A percentile compares a stretch with the other conserved stretches of the same genome.
Conservation (phyloP, 345 rosid species). For the Lepidium didymum region DNA sequence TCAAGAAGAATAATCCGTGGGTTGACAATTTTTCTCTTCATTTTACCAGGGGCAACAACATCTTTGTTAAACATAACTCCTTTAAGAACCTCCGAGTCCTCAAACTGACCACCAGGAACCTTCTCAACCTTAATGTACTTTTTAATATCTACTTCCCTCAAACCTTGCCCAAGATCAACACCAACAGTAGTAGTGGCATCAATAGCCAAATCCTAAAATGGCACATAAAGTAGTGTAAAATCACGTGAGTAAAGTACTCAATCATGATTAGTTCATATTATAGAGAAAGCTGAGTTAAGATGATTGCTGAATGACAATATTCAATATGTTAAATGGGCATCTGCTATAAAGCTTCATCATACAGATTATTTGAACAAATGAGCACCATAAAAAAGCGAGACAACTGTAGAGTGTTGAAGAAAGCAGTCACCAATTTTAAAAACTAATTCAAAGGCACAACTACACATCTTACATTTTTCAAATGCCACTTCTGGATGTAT, state of each 20-base stretch:
- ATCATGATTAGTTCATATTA: neutral
- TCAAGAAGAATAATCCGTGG: slow-evolving; percentile 91
- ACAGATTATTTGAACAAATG: neutral
- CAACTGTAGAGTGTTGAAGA: neutral
- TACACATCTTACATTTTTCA: neutral
- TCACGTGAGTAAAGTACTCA: neutral
- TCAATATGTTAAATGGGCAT: neutral
- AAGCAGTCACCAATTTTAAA: neutral
- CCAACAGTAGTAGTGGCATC: slow-evolving; percentile 80
- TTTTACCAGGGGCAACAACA: slow-evolving; percentile 91
- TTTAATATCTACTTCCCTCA: slow-evolving; percentile 89
- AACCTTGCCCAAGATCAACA: slow-evolving; percentile 91
- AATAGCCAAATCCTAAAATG: slow-evolving; percentile 80
- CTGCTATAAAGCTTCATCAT: neutral
- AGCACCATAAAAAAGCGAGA: neutral
- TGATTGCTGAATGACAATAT: neutral
- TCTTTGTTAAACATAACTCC: slow-evolving; percentile 98
- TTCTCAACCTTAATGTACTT: slow-evolving; percentile 92
- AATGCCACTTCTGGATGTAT: neutral
- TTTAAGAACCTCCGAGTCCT: slow-evolving; percentile 81
- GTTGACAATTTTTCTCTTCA: slow-evolving; percentile 82
- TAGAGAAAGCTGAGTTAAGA: neutral
- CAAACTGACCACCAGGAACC: slow-evolving; percentile 93
- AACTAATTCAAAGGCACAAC: neutral
- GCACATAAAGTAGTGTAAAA: neutral